phyloP scores from a whole-genome alignment of 768 basidiomycete species.

The Tephrocybe sp. region DNA sequence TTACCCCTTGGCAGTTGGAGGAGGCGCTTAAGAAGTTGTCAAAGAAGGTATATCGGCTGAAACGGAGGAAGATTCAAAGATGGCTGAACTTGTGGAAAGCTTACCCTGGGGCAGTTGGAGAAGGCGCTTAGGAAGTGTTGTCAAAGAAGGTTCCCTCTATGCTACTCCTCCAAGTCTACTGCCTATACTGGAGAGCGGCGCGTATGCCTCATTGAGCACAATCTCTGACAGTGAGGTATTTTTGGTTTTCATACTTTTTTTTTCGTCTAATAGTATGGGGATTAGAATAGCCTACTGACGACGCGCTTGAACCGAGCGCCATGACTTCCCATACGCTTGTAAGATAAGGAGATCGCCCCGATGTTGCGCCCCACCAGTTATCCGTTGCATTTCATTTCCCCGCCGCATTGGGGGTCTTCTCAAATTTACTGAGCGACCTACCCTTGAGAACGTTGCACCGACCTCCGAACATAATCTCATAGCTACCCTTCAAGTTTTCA shows the following conservation, averaged over 20 bases:
- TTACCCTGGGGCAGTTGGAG: no score
- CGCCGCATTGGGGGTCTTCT: slow-evolving; percentile 34
- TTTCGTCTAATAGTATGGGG: neutral
- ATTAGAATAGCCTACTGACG: neutral
- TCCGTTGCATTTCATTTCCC: slow-evolving; percentile 17
- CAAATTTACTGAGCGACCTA: slow-evolving; percentile 14
- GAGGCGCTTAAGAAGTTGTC: no score
- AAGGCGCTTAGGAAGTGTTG: no score
- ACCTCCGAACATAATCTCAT: slow-evolving; percentile 49
- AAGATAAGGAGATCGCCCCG: neutral
- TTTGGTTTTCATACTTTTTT: neutral
- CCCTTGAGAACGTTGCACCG: slow-evolving; percentile 36
- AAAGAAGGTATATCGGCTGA: no score
- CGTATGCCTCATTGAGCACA: no score
- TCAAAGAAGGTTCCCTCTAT: no score
- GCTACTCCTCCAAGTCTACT: no score
- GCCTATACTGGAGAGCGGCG: no score
- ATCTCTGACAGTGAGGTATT: slow-evolving; percentile 17
- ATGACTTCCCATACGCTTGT: neutral
- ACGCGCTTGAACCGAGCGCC: neutral
- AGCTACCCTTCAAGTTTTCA: slow-evolving; percentile 57
- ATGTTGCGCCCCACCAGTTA: neutral
- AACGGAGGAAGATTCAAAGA: no score
- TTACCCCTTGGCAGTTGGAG: no score
- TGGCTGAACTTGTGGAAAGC: no score